phyloP scores from a whole-genome alignment of 345 rosid genomes.

The Erucastrum elatum region DNA sequence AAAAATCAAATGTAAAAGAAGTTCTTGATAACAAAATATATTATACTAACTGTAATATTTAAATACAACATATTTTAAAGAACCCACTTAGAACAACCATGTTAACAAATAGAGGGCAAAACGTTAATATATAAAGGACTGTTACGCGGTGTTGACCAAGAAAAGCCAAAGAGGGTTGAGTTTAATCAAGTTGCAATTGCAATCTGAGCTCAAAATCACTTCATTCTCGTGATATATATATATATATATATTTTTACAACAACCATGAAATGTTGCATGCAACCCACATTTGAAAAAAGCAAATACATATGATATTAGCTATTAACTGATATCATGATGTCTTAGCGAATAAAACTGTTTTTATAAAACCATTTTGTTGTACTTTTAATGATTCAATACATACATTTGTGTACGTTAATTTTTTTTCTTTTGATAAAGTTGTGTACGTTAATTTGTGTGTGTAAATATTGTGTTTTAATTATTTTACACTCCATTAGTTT shows the following conservation, averaged over 20 bases:
- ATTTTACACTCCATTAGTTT: too few relatives aligned
- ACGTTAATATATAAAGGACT: neutral
- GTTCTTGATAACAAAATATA: too few relatives aligned
- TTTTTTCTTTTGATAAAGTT: too few relatives aligned
- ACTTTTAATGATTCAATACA: neutral
- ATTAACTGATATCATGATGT: neutral
- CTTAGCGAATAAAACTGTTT: neutral
- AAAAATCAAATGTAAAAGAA: too few relatives aligned
- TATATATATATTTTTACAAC: neutral
- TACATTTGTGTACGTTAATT: neutral
- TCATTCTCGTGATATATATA: conserved; percentile 14
- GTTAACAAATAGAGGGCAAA: neutral
- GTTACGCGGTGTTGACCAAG: conserved; percentile 30
- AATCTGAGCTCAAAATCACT: conserved; percentile 2
- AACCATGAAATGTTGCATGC: neutral
- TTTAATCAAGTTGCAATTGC: conserved; percentile 1
- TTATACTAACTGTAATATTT: too few relatives aligned
- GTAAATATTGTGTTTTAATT: too few relatives aligned
- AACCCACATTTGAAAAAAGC: neutral
- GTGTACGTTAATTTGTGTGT: neutral
- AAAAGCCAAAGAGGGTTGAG: neutral
- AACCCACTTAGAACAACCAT: too few relatives aligned
- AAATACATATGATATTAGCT: neutral
- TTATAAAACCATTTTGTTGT: neutral
- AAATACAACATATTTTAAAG: too few relatives aligned